Base-by-base conservation (phyloP, 148 eudicot species). In the Hydrangea macrophylla region DNA sequence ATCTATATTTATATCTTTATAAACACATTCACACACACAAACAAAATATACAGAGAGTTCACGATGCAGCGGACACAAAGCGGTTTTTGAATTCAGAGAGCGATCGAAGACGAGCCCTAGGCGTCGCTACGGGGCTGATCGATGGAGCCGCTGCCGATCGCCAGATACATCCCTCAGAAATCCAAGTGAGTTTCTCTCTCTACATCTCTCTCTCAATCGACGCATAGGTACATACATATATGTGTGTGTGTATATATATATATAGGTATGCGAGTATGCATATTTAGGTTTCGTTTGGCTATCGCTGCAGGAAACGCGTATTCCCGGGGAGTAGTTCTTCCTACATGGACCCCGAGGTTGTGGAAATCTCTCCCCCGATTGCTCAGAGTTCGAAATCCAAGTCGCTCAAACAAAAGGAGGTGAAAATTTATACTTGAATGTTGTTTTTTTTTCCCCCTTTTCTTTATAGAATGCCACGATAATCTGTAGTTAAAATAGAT, bases 281-380 rank as follows among this genome's bases (percentile, higher is more conserved):
- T n/a, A 67, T n/a, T n/a, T n/a, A n/a, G n/a, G 54, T 76, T 62
- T 62, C 17, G 25, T 31, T 70, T 48, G 70, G 9, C 0, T 30
- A 42, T 62, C 54, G 58, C 22, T 77, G 58, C 60, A 86, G 85
- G 82, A 84, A 76, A 42, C 71, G 86, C 44, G 73, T 73, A 65
- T 81, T 80, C 61, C 45, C 74, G 6, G 91, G 74, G 56, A 75
- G 75, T 58, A 63, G 71, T 67, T 69, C 85, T 15, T 51, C 76
- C 70, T 72, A 30, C 37, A 60, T 77, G 42, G 86, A 85, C 25
- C 73, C 79, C 18, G 86, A 85, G 39, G 80, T 85, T 9, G 73
- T 82, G 15, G 89, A 85, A 63, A 85, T 85, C 59, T 60, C 86
- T 45, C 82, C 82, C 26, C 89, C 86, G 9, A 11, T 62, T 42